phyloP scores from a whole-genome alignment of 768 basidiomycete species.

The Leccinum disarticulatum region DNA sequence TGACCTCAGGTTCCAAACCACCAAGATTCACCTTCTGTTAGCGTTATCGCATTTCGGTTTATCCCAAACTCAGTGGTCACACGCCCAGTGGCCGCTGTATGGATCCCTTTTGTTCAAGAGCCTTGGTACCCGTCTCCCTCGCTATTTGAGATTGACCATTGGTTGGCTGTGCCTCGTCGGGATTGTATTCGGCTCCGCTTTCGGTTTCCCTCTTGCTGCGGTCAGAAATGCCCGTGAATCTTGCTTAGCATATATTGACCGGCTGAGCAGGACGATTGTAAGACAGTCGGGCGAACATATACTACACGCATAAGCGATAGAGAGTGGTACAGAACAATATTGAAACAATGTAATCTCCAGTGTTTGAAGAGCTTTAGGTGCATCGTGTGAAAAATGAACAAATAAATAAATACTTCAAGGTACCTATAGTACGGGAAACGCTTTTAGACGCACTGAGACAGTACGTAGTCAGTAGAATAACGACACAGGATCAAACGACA shows the following conservation, averaged over 20 bases:
- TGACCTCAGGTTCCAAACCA: constrained; percentile 12
- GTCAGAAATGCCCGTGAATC: constrained; percentile 36
- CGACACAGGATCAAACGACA: no score
- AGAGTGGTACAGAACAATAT: no score
- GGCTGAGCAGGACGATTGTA: constrained; percentile 43
- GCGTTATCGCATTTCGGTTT: constrained; percentile 82
- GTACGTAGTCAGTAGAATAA: no score
- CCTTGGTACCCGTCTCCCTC: constrained; percentile 67
- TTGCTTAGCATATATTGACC: constrained; percentile 14
- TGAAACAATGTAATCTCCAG: no score
- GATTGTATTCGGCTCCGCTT: constrained; percentile 84
- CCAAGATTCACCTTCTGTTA: constrained; percentile 22
- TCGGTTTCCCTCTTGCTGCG: constrained; percentile 65
- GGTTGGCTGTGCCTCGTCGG: constrained; percentile 79
- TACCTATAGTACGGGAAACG: no score
- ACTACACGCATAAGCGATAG: no score
- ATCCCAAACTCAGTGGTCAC: constrained; percentile 71
- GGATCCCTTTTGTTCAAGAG: constrained; percentile 60
- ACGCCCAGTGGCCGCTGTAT: constrained; percentile 68
- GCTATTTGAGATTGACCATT: constrained; percentile 52
- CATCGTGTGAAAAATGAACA: no score
- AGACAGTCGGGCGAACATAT: no score
- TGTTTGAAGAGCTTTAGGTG: no score
- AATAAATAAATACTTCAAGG: no score
- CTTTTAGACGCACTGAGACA: no score